These are phyloP conservation scores for Penicillium sp. DNA, from an alignment of 2,329 filamentous ascomycete genomes.

Conservation along the genomic window DNA sequence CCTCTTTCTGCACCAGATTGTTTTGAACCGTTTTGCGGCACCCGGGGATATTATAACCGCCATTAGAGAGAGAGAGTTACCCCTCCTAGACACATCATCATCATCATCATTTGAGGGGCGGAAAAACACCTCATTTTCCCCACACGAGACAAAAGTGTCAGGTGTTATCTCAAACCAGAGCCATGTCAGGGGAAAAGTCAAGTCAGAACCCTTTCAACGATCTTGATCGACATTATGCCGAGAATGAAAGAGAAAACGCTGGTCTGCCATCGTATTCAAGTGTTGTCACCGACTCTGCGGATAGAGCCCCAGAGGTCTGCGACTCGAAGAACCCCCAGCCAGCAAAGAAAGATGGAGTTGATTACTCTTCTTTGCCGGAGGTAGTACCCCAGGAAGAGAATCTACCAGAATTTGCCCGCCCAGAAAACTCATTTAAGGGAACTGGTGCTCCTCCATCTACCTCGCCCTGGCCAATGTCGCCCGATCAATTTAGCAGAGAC, in stretches of 20 bases:
- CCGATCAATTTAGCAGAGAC: too few relatives aligned
- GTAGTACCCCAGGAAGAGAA: neutral
- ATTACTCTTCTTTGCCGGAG: neutral
- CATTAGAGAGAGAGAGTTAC: too few relatives aligned
- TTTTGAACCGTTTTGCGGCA: neutral
- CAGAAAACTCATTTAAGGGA: neutral
- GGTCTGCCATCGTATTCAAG: neutral
- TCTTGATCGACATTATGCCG: neutral
- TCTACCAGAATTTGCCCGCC: neutral
- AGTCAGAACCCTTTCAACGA: slow-evolving; percentile 7
- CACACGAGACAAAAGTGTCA: neutral
- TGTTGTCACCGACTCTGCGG: neutral
- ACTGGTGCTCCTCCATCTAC: neutral
- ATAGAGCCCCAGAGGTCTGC: neutral
- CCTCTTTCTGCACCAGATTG: neutral
- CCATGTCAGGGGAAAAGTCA: neutral
- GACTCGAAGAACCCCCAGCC: neutral
- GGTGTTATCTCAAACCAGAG: too few relatives aligned
- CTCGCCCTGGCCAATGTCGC: too few relatives aligned
- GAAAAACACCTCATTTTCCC: neutral
- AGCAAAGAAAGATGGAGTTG: neutral
- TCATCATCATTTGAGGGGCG: neutral
- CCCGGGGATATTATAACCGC: too few relatives aligned
- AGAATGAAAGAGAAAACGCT: neutral
- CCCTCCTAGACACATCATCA: neutral